These are phyloP conservation scores for Taxawa tesnikishii DNA, from an alignment of 2,329 filamentous ascomycete species.

Conservation along the genomic window DNA sequence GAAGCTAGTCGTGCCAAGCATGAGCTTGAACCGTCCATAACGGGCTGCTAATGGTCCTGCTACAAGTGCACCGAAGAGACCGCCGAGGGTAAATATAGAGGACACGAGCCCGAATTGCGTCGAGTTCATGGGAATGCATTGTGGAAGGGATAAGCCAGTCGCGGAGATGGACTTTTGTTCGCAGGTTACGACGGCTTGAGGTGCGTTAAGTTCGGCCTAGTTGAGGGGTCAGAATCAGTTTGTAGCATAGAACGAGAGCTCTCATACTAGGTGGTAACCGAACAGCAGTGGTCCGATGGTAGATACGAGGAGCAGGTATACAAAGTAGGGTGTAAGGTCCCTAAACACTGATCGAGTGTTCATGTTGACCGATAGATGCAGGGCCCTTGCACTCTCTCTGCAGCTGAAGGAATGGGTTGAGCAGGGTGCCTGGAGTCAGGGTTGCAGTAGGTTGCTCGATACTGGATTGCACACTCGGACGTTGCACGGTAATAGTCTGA, in stretches of 20 bases:
- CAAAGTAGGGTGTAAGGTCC: constrained; percentile 59
- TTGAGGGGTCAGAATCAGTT: constrained; percentile 7
- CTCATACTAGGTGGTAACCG: constrained; percentile 73
- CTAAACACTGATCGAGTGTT: constrained; percentile 25
- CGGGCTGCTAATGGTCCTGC: constrained; percentile 68
- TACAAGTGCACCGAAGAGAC: constrained; percentile 67
- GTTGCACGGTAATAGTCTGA: too few relatives aligned
- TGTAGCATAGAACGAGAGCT: constrained; percentile 1
- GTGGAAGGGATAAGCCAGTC: constrained; percentile 33
- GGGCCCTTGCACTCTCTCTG: too few relatives aligned
- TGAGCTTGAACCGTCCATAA: constrained; percentile 62
- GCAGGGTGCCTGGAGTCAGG: too few relatives aligned
- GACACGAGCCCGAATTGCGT: constrained; percentile 75
- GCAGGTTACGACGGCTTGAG: constrained; percentile 87
- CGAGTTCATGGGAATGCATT: constrained; percentile 82
- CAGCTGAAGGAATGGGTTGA: too few relatives aligned
- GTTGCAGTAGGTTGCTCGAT: too few relatives aligned
- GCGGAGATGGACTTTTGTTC: constrained; percentile 42
- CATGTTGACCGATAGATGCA: constrained; percentile 19
- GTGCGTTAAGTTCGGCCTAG: constrained; percentile 88
- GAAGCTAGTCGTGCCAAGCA: constrained; percentile 65
- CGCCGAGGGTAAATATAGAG: constrained; percentile 84
- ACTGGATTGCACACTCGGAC: too few relatives aligned
- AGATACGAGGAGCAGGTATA: constrained; percentile 62
- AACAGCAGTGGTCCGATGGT: constrained; percentile 87